phyloP scores from a whole-genome alignment of 345 rosid species.

The Eucalyptus victrix region DNA sequence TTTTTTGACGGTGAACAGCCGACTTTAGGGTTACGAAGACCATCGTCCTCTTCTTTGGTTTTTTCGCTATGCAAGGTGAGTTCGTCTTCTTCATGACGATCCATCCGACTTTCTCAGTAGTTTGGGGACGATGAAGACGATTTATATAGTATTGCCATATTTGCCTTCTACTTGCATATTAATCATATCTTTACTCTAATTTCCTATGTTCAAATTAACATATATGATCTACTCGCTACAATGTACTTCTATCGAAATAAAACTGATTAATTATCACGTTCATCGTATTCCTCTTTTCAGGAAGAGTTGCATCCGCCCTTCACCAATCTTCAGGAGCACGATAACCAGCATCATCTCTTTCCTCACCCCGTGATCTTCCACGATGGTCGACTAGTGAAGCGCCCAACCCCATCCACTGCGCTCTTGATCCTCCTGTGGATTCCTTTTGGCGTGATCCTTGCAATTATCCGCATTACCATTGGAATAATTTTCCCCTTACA shows the following conservation, averaged over 20 bases:
- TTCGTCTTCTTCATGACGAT: neutral
- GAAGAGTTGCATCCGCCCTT: slow-evolving; percentile 48
- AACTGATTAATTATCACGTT: neutral
- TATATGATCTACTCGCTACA: neutral
- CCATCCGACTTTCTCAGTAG: neutral
- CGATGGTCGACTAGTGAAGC: slow-evolving; percentile 87
- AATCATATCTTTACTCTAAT: neutral
- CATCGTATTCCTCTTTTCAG: slow-evolving; percentile 8
- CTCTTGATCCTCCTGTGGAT: slow-evolving; percentile 75
- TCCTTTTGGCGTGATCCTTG: slow-evolving; percentile 65
- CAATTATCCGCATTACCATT: slow-evolving; percentile 25
- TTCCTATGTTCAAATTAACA: neutral
- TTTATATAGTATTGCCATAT: neutral
- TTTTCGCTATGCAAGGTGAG: slow-evolving; percentile 49
- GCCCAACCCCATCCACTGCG: slow-evolving; percentile 67
- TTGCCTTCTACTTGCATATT: neutral
- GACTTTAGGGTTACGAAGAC: slow-evolving; percentile 31
- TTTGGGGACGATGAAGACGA: neutral
- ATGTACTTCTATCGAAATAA: neutral
- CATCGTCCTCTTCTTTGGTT: slow-evolving; percentile 8
- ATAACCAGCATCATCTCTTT: slow-evolving; percentile 13
- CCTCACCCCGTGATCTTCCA: slow-evolving; percentile 87
- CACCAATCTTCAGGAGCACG: neutral
- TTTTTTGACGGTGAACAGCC: slow-evolving; percentile 36
- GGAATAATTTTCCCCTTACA: slow-evolving; percentile 62